Evolutionary conservation across 306 rosid species (phyloP).

Genomic region (Rosa chinensis): DNA sequence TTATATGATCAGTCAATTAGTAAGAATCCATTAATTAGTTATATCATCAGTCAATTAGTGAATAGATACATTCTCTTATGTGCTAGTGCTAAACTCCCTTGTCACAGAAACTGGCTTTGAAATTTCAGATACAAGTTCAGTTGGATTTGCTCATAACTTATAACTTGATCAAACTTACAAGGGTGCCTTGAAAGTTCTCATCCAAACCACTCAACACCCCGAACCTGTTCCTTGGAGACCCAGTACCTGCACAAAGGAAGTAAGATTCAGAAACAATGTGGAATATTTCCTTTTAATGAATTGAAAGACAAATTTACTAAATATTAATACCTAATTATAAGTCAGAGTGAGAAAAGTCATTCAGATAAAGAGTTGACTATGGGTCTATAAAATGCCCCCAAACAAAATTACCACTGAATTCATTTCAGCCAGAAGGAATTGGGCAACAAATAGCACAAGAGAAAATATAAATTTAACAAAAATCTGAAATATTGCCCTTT

Average conservation of each 20-base stretch:
- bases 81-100: background rate
- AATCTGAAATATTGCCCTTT: background rate
- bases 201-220: slow-evolving; percentile 55
- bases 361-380: slow-evolving; percentile 17
- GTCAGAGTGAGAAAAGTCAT: slow-evolving; percentile 11
- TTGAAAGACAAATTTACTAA: slow-evolving; percentile 18
- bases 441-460: slow-evolving; percentile 1
- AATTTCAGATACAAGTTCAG: slow-evolving; percentile 13
- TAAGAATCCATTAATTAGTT: slow-evolving; percentile 18
- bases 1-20: slow-evolving; percentile 19
- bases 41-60: slow-evolving; percentile 16
- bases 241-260: slow-evolving; percentile 46
- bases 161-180: slow-evolving; percentile 48
- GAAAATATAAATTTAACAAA: slow-evolving; percentile 20
- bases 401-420: slow-evolving; percentile 6
- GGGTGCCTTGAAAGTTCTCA: slow-evolving; percentile 40
- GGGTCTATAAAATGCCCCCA: slow-evolving; percentile 8
- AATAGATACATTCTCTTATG: background rate
- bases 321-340: slow-evolving; percentile 7
- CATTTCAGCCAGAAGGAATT: slow-evolving; percentile 12
- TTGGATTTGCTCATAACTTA: slow-evolving; percentile 12
- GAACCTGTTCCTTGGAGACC: slow-evolving; percentile 57
- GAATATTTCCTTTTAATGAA: slow-evolving; percentile 5
- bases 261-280: slow-evolving; percentile 22
- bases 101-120: background rate